Evolutionary conservation across 148 eudicot genomes (phyloP).

Genomic region (Limonium bicolor): DNA sequence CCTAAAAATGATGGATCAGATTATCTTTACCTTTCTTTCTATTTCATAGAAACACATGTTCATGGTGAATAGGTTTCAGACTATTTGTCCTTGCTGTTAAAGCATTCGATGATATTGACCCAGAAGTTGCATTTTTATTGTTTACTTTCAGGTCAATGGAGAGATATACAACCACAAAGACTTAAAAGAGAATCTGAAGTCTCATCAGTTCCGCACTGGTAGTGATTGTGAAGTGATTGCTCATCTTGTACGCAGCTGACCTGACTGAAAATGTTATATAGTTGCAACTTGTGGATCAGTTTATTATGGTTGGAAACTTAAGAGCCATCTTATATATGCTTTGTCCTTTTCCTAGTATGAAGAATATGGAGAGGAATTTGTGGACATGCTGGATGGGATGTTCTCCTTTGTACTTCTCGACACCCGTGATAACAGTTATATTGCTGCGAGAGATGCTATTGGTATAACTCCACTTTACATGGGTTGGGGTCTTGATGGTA

Average conservation of each 20-base stretch:
- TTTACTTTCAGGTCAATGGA: constrained; percentile 61
- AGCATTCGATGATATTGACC: too few species aligned
- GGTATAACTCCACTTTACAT: constrained; percentile 88
- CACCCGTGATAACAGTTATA: constrained; percentile 76
- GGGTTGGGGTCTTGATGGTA: constrained; percentile 99
- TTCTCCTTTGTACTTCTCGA: constrained; percentile 91
- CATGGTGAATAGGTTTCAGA: too few species aligned
- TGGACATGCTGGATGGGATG: constrained; percentile 93
- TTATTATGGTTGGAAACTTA: background rate
- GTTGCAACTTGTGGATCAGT: background rate
- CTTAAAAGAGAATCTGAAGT: constrained; percentile 40
- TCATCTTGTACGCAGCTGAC: constrained; percentile 59
- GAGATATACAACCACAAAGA: constrained; percentile 82
- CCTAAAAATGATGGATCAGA: too few species aligned
- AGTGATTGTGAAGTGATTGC: constrained; percentile 97
- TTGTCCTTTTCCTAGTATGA: constrained; percentile 39
- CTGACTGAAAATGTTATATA: background rate
- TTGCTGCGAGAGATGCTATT: constrained; percentile 85
- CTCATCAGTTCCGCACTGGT: constrained; percentile 65
- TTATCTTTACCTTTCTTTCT: too few species aligned
- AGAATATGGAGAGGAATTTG: constrained; percentile 86
- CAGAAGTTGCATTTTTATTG: too few species aligned
- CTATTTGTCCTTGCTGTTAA: too few species aligned
- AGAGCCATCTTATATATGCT: background rate
- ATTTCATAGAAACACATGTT: too few species aligned